Base-by-base conservation (phyloP, 1,284 basidiomycete species). In the Tranzscheliella williamsii region DNA sequence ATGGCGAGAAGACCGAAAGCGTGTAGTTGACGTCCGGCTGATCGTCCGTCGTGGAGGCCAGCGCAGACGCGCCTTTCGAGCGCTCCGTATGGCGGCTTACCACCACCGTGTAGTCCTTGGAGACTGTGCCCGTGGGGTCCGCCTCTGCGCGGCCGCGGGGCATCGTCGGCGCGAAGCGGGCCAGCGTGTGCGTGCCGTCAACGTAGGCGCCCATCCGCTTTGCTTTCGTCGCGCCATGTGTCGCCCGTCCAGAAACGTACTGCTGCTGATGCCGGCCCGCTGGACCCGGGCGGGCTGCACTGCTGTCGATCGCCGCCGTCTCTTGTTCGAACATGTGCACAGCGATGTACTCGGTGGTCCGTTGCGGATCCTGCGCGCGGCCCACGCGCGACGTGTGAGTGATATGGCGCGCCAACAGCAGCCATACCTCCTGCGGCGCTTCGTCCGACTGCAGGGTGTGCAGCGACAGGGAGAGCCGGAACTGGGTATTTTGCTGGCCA, bases 391-490 rank as follows among this genome's bases (percentile, higher is more conserved):
- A 11, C 27, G 27, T 11, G 27, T 29, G 27, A n/a, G 27, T 29
- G 4, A 87, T 78, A 75, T 96, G 92, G 24, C 90, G 85, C 0
- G 86, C 87, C 2, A 95, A 81, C 1, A 92, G 82, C 2, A 93
- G 70, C 88, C 89, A 93, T 2, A 95, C 73, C 26, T 86, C 81
- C 0, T 65, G 9, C 8, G 8, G 26, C 26, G 29, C 38, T 2
- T 38, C 38, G 23, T 43, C 26, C 21, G 32, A 30, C 3, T 7
- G 20, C 1, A 17, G 5, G 24, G 4, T 37, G 5, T 37, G 3
- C 2, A 37, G 8, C 4, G 46, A 31, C 1, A 56, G 24, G 4
- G 44, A 38, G 9, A 70, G 54, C 15, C 43, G 35, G 24, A 62
- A 61, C 24, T 67, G 61, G 5, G 61, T 61, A 42, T 67, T 67